Conservation (phyloP, 768 basidiomycete genomes). For the Termitomyces sp. region DNA sequence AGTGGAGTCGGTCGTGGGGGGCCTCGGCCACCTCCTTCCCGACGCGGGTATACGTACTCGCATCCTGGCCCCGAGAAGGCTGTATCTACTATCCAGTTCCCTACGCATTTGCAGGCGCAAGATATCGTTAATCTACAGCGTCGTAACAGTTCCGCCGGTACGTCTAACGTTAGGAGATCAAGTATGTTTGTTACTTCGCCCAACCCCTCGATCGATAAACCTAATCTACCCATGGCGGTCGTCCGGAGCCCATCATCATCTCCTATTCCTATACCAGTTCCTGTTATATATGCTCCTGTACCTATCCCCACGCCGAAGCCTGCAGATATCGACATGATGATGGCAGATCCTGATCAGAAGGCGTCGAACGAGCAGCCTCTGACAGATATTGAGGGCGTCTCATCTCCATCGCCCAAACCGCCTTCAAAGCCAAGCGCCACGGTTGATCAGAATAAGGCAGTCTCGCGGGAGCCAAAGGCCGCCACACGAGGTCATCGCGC, state of each 20-base stretch:
- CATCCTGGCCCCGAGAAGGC: constrained; percentile 12
- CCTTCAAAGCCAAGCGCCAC: constrained; percentile 3
- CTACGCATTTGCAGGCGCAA: constrained; percentile 14
- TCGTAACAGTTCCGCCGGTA: constrained; percentile 8
- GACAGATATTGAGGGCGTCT: background rate
- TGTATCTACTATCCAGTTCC: constrained; percentile 21
- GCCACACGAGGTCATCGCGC: constrained; percentile 9
- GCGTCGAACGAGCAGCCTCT: background rate
- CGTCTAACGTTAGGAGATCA: constrained; percentile 20
- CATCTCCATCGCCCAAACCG: background rate
- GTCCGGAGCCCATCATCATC: constrained; percentile 4
- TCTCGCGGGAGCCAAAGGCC: constrained; percentile 1
- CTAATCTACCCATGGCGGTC: constrained; percentile 14
- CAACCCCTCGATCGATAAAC: constrained; percentile 11
- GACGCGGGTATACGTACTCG: constrained; percentile 38
- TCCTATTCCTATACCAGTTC: constrained; percentile 11
- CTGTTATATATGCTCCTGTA: constrained; percentile 12
- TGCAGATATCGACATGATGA: constrained; percentile 10
- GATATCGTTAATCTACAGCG: constrained; percentile 17
- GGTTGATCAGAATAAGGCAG: background rate
- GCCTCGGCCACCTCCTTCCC: constrained; percentile 32
- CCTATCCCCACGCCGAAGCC: constrained; percentile 9
- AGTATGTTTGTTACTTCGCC: constrained; percentile 17
- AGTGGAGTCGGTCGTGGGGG: constrained; percentile 24
- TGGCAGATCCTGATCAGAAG: background rate